Base-by-base conservation (phyloP, 345 rosid genomes). In the Mercurialis annua region DNA sequence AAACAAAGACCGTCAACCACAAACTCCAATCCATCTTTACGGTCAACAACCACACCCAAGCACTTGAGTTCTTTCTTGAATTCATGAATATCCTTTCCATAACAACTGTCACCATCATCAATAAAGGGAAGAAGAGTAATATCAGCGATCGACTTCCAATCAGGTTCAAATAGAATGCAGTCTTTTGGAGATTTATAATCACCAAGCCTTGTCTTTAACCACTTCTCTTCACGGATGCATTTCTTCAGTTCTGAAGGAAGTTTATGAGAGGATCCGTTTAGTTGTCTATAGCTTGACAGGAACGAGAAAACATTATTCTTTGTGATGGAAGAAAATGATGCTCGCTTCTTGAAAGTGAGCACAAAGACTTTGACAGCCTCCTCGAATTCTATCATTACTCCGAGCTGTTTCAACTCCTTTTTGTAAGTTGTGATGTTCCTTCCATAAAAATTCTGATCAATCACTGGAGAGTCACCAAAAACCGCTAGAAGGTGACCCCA, bases 181-280 rank as follows among this genome's bases (percentile, higher is more conserved):
- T 83, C 80, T 10, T 21, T 52, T 11, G 92, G 97, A 73, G 77
- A 78, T 59, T 82, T 77, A 36, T 68, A 77, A 66, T 70, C 87
- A n/a, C 92, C 83, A 0, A 84, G 84, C 58, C 77, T 78, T 2
- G 88, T 88, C 40, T 75, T 79, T 73, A 90, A 68, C 95, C 97
- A 90, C 50, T 65, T 72, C 0, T 10, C 75, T 67, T 82, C 85
- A 6, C 36, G 61, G 36, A 82, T 76, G 76, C 81, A 74, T 0
- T 50, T 64, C 64, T 42, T 76, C 2, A 86, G 66, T 6, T 79
- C 82, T 18, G 55, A 47, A 55, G 86, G 77, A 55, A 76, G 73
- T 64, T 47, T 70, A 5, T 6, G 9, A 4, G 3, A 1, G 18
- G 68, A 53, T 24, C 26, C 64, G 55, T 71, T 75, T 31, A 88